Conservation (phyloP, 768 basidiomycete genomes). For the Royoungia palumana region DNA sequence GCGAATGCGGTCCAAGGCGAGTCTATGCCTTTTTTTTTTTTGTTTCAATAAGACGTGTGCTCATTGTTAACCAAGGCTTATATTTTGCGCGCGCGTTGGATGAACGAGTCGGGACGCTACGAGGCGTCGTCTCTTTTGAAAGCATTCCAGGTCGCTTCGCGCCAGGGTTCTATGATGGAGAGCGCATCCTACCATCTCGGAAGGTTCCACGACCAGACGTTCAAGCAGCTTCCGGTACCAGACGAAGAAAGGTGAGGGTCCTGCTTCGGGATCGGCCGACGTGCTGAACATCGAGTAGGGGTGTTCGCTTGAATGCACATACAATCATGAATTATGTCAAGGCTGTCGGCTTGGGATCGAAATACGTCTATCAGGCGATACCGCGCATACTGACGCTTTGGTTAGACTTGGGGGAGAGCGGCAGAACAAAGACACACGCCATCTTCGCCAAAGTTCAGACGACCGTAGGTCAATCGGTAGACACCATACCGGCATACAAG, state of each 20-base stretch:
- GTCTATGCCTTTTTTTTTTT: constrained; percentile 2
- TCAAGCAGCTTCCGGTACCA: constrained; percentile 45
- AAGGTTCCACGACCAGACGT: constrained; percentile 81
- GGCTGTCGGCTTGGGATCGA: constrained; percentile 80
- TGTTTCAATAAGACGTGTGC: background rate
- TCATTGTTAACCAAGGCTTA: constrained; percentile 51
- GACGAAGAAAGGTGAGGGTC: constrained; percentile 55
- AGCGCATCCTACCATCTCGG: constrained; percentile 85
- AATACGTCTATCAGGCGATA: constrained; percentile 94
- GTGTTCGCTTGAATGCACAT: constrained; percentile 58
- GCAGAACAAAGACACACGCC: constrained; percentile 28
- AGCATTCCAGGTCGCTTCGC: constrained; percentile 51
- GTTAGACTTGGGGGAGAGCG: constrained; percentile 80
- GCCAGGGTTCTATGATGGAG: constrained; percentile 63
- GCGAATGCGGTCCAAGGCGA: constrained; percentile 69
- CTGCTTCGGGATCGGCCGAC: background rate
- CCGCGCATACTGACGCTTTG: constrained; percentile 93
- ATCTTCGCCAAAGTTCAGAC: constrained; percentile 56
- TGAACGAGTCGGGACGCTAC: constrained; percentile 84
- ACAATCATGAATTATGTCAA: constrained; percentile 65
- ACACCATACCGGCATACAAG: constrained; percentile 74
- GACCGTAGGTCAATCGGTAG: constrained; percentile 51
- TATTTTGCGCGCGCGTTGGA: constrained; percentile 86
- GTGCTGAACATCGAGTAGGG: constrained; percentile 35
- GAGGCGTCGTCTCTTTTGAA: constrained; percentile 60